Evolutionary conservation across 352 stramenopile genomes (phyloP).

Genomic region (Albugo candida): DNA sequence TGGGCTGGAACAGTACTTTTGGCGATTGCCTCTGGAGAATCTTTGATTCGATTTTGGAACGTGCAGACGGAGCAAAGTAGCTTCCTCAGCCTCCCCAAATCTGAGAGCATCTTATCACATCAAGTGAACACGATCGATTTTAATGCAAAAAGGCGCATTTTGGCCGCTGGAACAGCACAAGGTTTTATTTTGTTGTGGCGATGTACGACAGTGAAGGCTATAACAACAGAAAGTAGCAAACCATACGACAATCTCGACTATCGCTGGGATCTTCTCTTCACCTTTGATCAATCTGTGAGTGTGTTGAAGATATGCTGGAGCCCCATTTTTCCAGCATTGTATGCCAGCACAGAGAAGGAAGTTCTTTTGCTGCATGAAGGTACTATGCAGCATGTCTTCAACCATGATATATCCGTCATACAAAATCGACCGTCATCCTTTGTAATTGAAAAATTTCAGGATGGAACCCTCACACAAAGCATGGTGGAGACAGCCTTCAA

Average conservation of each 20-base stretch:
- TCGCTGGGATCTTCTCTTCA: conserved; percentile 54
- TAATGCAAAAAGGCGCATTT: conserved; percentile 62
- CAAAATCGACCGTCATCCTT: conserved; percentile 49
- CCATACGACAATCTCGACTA: conserved; percentile 14
- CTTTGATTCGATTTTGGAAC: conserved; percentile 84
- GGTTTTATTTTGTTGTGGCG: conserved; percentile 82
- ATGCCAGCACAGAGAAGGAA: conserved; percentile 44
- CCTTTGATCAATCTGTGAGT: conserved; percentile 21
- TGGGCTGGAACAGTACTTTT: conserved; percentile 83
- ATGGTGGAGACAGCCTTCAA: conserved; percentile 38
- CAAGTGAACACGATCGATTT: conserved; percentile 79
- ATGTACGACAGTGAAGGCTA: conserved; percentile 27
- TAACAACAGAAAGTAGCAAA: background rate
- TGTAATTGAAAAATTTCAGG: conserved; percentile 58
- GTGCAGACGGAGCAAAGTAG: conserved; percentile 84
- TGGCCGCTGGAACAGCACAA: conserved; percentile 73
- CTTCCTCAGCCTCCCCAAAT: conserved; percentile 61
- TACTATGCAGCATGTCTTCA: conserved; percentile 63
- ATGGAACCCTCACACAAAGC: conserved; percentile 44
- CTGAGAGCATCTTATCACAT: conserved; percentile 17
- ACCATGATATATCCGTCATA: conserved; percentile 67
- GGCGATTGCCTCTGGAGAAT: conserved; percentile 75
- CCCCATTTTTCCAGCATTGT: conserved; percentile 31
- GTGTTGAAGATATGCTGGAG: conserved; percentile 56
- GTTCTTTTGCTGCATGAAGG: conserved; percentile 71